Base-by-base conservation (phyloP, 768 basidiomycete species). In the Amanita pallidorosea region DNA sequence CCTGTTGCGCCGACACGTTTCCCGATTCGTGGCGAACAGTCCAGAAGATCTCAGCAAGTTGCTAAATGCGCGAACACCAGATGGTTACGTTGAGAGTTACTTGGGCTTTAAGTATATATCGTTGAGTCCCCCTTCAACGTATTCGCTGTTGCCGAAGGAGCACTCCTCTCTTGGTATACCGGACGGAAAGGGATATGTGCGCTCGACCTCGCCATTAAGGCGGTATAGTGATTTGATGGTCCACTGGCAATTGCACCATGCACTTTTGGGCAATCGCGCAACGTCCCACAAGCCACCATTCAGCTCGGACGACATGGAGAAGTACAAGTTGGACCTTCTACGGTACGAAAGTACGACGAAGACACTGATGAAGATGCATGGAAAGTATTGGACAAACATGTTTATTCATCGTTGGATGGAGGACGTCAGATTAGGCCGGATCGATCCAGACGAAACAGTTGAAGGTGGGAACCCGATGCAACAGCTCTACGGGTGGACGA, bases 231-330 rank as follows among this genome's bases (percentile, higher is more conserved):
- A 99, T 64, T 63, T 96, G 51, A 63, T 93, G 11, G 68, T 70
- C 8, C 96, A 98, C 67, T 99, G 93, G 91, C 94, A 98, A 63
- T 80, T 99, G 65, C 94, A 96, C 60, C 70, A 82, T 45, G 77
- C 76, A 5, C 65, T 98, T 9, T 67, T 85, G 6, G 64, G 70
- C 13, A 55, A 63, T 2, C 58, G 63, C 5, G 65, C 70, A 0
- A 49, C 61, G 12, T 50, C 54, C 5, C 17, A 25, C 36, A 59
- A 61, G 2, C 67, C 73, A 3, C 63, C 72, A 3, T 82, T 86
- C 58, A 67, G 68, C 27, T 44, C 57, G 2, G 65, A 69, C 27
- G 74, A 73, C 63, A 57, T 89, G 59, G 61, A 66, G 58, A 62
- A 60, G 9, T 69, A 77, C 50, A 70, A 65, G 7, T 56, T 64